Percentiles rank a stretch among this genome's conserved stretches.
These are phyloP conservation scores for Mallotus repandus DNA, from an alignment of 441 rosid genomes.

Conservation along the genomic window DNA sequence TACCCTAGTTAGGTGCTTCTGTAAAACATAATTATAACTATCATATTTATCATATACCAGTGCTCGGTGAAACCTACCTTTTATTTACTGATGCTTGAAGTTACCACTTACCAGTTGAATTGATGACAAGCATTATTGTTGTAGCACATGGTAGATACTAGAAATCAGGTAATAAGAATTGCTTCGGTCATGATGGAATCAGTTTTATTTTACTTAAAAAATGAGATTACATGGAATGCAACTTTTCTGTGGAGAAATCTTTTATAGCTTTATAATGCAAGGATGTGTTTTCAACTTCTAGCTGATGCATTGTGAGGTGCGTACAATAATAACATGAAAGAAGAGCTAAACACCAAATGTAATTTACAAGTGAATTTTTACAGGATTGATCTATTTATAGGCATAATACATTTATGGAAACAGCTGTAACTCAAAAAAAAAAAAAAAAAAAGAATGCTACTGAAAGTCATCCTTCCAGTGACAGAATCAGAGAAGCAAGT, in stretches of 20 bases:
- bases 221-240: no score
- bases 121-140: background rate
- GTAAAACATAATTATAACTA: no score
- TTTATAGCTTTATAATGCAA: no score
- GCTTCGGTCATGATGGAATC: background rate
- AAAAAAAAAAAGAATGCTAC: background rate
- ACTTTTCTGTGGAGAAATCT: no score
- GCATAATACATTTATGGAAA: background rate
- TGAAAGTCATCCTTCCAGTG: background rate
- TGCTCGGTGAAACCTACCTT: background rate
- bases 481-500: background rate
- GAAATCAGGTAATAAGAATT: background rate
- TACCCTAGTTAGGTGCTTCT: slow-evolving; percentile 15
- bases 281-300: no score
- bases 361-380: background rate
- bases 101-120: background rate
- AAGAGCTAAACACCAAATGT: background rate
- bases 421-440: background rate
- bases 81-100: background rate
- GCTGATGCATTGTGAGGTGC: no score
- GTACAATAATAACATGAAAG: no score
- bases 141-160: background rate
- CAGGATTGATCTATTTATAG: background rate
- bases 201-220: no score
- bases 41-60: no score